phyloP scores from a whole-genome alignment of 306 rosid species.

The Adenanthera pavonina region DNA sequence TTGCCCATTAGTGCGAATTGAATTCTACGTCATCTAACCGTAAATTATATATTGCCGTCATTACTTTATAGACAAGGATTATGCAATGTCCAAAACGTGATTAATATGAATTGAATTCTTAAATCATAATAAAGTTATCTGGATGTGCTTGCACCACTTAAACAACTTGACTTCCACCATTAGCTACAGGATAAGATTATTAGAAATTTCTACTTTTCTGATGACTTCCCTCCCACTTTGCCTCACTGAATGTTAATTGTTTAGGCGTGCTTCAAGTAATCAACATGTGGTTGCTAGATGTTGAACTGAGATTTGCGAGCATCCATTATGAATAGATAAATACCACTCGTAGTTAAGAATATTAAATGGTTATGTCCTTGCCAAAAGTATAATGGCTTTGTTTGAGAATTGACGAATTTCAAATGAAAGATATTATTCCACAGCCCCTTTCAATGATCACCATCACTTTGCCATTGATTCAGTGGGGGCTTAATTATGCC shows the following conservation, averaged over 20 bases:
- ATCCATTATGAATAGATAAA: neutral
- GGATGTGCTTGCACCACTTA: conserved; percentile 1
- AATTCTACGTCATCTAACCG: too few relatives aligned
- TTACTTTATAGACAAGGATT: neutral
- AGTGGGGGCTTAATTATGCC: neutral
- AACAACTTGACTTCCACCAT: neutral
- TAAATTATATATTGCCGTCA: neutral
- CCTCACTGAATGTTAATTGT: neutral
- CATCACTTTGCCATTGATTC: neutral
- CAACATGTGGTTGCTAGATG: neutral
- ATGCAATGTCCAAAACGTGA: neutral
- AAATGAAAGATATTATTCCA: neutral
- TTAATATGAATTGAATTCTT: neutral
- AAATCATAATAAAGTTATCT: neutral
- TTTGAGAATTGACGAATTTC: neutral
- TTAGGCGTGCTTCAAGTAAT: neutral
- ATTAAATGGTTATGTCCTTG: neutral
- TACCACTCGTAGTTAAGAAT: neutral
- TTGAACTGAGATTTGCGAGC: neutral
- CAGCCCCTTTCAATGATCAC: neutral
- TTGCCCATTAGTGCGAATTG: too few relatives aligned
- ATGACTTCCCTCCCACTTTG: neutral
- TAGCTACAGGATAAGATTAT: neutral
- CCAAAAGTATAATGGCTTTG: neutral
- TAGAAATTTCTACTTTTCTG: neutral